Base-by-base conservation (phyloP, 2,329 filamentous ascomycete genomes). In the Fusarium nanum region DNA sequence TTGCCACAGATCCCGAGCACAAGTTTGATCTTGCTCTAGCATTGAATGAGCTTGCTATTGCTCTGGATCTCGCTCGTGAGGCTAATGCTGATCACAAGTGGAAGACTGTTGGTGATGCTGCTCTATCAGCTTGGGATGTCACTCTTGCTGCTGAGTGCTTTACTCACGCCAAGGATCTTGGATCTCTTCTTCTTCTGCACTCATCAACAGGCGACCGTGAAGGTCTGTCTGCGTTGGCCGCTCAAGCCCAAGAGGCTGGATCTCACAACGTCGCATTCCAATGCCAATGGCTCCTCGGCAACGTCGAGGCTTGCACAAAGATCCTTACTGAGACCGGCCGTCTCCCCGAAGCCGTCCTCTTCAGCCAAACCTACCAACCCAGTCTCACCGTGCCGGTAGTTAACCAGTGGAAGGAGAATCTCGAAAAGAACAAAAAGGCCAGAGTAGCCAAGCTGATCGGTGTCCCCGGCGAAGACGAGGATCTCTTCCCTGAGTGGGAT, bases 401-500 rank as follows among this genome's bases (percentile, higher is more conserved):
- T 7, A 85, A 85, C 64, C 82, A 88, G 67, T 99, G 95, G 96
- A 98, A 97, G 82, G 87, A 90, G 65, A 88, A 84, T 32, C 81
- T 99, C 50, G 94, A 98, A 79, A 93, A 93, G 82, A 87, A 86
- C 56, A 95, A 95, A 79, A 97, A 97, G 85, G 88, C 86, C 13
- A 93, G 96, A 72, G 92, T 98, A 6, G 89, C 92, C 13, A 92
- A 95, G 82, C 85, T 94, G 53, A 87, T 99, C 56, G 95, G 92
- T 65, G 87, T 93, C 0, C 96, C 96, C 0, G 92, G 89, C 0
- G 91, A 92, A 73, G 93, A 94, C 64, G 92, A 92, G 42, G 94
- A 97, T 5, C 86, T 99, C 73, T 99, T 99, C 83, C 95, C 95
- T 0, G 93, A 98, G 76, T 99, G 96, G 96, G 92, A 97, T 7